phyloP scores from a whole-genome alignment of 2,329 filamentous ascomycete genomes.

The Nigrospora osmanthi region DNA sequence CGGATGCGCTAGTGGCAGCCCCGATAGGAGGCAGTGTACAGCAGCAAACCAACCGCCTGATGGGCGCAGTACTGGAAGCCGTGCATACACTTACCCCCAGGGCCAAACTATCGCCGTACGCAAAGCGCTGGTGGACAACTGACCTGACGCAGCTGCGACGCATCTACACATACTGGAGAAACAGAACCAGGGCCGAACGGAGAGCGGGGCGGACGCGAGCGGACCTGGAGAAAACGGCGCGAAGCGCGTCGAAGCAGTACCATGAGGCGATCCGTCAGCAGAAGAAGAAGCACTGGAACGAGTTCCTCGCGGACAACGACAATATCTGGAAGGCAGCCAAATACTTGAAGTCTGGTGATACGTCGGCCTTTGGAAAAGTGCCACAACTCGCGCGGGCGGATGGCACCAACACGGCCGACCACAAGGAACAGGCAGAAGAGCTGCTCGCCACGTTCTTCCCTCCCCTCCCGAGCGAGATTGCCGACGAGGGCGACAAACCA shows the following conservation, averaged over 20 bases:
- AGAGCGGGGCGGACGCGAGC: constrained; percentile 1
- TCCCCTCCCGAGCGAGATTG: constrained; percentile 4
- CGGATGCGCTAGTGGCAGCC: background rate
- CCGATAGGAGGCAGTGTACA: background rate
- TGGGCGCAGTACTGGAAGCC: background rate
- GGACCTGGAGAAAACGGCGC: constrained; percentile 11
- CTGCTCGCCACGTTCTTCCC: constrained; percentile 11
- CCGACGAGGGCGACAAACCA: constrained; percentile 10
- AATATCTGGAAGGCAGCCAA: constrained; percentile 21
- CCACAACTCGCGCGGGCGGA: constrained; percentile 11
- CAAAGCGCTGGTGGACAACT: constrained; percentile 20
- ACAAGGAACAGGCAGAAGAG: constrained; percentile 10
- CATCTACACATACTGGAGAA: constrained; percentile 19
- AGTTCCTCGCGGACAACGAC: constrained; percentile 16
- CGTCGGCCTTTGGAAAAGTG: constrained; percentile 14
- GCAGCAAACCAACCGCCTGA: background rate
- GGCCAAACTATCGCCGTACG: constrained; percentile 15
- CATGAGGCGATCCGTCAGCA: constrained; percentile 15
- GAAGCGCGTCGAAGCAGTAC: constrained; percentile 14
- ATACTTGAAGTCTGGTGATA: constrained; percentile 14
- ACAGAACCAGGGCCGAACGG: constrained; percentile 13
- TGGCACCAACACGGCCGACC: constrained; percentile 5
- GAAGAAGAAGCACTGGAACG: constrained; percentile 17
- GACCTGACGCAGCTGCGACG: constrained; percentile 18
- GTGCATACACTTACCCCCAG: constrained; percentile 11